phyloP scores from a whole-genome alignment of 768 basidiomycete species.

The Leccinum variicolor region DNA sequence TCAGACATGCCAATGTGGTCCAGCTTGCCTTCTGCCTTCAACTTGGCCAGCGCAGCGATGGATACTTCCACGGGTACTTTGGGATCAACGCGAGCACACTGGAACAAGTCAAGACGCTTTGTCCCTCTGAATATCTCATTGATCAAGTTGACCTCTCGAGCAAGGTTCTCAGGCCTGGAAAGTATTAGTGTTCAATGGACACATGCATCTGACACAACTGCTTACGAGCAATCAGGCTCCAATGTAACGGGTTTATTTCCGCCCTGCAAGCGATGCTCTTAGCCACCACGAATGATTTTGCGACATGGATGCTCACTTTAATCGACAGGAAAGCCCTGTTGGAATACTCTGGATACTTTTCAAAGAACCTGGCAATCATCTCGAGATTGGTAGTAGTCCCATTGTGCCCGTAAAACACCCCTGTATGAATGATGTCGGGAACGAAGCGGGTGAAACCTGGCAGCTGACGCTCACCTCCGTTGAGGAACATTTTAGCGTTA shows the following conservation, averaged over 20 bases:
- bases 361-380: slow-evolving; percentile 48
- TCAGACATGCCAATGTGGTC: slow-evolving; percentile 61
- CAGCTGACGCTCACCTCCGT: slow-evolving; percentile 38
- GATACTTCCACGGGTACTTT: slow-evolving; percentile 44
- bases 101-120: slow-evolving; percentile 60
- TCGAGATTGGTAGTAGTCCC: slow-evolving; percentile 41
- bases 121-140: slow-evolving; percentile 45
- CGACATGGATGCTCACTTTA: slow-evolving; percentile 20
- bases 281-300: slow-evolving; percentile 24
- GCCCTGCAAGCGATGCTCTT: slow-evolving; percentile 35
- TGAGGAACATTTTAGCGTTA: slow-evolving; percentile 47
- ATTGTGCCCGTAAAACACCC: slow-evolving; percentile 56
- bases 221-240: slow-evolving; percentile 30
- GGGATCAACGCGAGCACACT: slow-evolving; percentile 49
- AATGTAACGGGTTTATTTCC: neutral
- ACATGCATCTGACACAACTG: neutral
- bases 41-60: slow-evolving; percentile 38
- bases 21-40: slow-evolving; percentile 34
- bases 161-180: slow-evolving; percentile 37
- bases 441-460: slow-evolving; percentile 17
- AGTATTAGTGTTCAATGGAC: neutral
- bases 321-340: slow-evolving; percentile 34
- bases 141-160: slow-evolving; percentile 43
- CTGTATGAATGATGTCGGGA: slow-evolving; percentile 38
- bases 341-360: slow-evolving; percentile 34